A percentile compares a stretch with the other conserved stretches of the same genome.
Conservation (phyloP, 441 rosid species). For the Manihot esculenta region DNA sequence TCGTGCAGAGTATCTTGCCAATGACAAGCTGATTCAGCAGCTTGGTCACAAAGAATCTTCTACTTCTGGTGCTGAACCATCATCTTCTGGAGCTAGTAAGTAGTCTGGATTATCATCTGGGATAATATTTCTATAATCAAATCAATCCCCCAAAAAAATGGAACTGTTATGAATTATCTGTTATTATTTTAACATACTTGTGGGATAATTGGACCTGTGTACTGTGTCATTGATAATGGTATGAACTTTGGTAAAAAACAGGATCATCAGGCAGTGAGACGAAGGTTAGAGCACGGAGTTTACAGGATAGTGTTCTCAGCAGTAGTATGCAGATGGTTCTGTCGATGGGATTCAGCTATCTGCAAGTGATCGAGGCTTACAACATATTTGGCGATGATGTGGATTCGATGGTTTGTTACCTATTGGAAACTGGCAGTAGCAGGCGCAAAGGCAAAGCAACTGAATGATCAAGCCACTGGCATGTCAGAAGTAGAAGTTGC, state of each 20-base stretch:
- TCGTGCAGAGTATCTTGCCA: slow-evolving; percentile 87
- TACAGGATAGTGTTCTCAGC: slow-evolving; percentile 51
- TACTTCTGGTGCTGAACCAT: slow-evolving; percentile 86
- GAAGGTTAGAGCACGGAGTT: slow-evolving; percentile 33
- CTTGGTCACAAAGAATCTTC: slow-evolving; percentile 65
- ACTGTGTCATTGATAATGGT: not conserved
- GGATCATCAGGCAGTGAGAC: slow-evolving; percentile 70
- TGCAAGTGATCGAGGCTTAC: slow-evolving; percentile 84
- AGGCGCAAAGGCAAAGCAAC: slow-evolving; percentile 96
- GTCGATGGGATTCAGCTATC: slow-evolving; percentile 95
- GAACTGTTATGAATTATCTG: not conserved
- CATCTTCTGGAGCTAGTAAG: slow-evolving; percentile 94
- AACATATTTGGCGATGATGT: slow-evolving; percentile 95
- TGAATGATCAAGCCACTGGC: slow-evolving; percentile 37
- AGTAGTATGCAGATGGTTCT: slow-evolving; percentile 69
- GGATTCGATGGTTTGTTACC: slow-evolving; percentile 91
- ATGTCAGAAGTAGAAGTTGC: not conserved
- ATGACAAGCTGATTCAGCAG: slow-evolving; percentile 59
- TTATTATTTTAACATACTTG: not conserved
- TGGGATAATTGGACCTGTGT: not conserved
- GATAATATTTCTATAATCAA: not conserved
- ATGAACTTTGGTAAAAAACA: slow-evolving; percentile 24
- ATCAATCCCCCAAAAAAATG: not conserved
- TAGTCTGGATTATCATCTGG: slow-evolving; percentile 9
- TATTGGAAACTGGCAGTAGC: slow-evolving; percentile 72